Base-by-base conservation (phyloP, 257 asterid genomes). In the Lycium barbarum region DNA sequence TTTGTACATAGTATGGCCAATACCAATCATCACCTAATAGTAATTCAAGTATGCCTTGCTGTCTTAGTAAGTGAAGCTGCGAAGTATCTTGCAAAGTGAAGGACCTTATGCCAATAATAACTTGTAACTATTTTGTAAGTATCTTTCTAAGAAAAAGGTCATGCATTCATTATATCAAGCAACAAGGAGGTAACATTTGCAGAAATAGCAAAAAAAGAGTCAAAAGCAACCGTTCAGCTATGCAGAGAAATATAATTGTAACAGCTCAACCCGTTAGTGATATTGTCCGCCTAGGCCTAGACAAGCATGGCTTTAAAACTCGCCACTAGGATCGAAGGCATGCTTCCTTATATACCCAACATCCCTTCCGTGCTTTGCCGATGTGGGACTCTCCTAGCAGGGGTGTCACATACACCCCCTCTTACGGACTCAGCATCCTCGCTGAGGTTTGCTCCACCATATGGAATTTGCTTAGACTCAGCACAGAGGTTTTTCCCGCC, bases 1-100 rank as follows among this genome's bases (percentile, higher is more conserved):
- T 72, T 58, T 72, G 58, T 72, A 71, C 57, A 72, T n/a, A 72
- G 80, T 45, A 72, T 72, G 80, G 58, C 38, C 26, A 72, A 45
- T n/a, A 36, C 9, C 40, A 45, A 73, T 73, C 58, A 73, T 20
- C 80, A 72, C 80, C 36, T 51, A 20, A n/a, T 72, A 72, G 58
- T 45, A 72, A 73, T 73, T 11, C 20, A 73, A 3, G 59, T 45
- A 73, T 73, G 40, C 6, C 80, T 73, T 73, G 59, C 20, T 73
- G 80, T 73, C 80, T 47, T 11, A 5, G 80, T n/a, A 72, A 45
- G 59, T 73, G 59, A 73, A 73, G 55, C 59, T 73, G 59, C n/a
- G 17, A 73, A 9, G 8, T 20, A 20, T 73, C n/a, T 73, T 47
- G 80, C 59, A 45, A 33, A 49, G 40, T 59, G 45, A 73, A 73